A percentile compares a stretch with the other conserved stretches of the same genome.
Evolutionary conservation across 2,329 filamentous ascomycete species (phyloP).

Genomic region (Microdochium paspali): DNA sequence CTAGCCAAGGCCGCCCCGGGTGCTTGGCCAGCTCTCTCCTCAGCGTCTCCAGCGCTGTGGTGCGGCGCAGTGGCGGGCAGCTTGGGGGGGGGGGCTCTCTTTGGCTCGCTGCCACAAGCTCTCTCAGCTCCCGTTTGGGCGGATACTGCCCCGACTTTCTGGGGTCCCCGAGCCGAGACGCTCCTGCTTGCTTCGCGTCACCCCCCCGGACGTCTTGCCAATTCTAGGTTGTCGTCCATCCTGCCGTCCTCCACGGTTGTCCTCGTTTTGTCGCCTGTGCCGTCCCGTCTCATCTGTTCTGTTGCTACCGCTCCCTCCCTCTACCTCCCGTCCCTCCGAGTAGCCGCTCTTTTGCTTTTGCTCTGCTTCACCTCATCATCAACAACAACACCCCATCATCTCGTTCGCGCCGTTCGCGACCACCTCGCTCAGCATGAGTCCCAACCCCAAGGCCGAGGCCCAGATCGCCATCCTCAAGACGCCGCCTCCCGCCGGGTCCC

Average conservation of each 20-base stretch:
- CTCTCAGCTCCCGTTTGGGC: too few species aligned
- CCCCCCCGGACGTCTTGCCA: not conserved
- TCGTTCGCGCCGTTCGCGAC: not conserved
- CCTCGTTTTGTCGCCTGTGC: not conserved
- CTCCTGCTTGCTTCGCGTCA: too few species aligned
- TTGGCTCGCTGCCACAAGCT: not conserved
- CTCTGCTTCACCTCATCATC: not conserved
- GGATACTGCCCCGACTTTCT: not conserved
- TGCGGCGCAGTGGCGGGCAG: too few species aligned
- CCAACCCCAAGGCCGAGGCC: constrained; percentile 24
- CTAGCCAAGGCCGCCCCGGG: not conserved
- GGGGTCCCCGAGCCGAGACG: too few species aligned
- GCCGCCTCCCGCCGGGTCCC: constrained; percentile 62
- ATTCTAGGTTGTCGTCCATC: not conserved
- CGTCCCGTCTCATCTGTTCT: not conserved
- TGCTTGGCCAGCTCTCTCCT: not conserved
- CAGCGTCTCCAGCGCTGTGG: not conserved
- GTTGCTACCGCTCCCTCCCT: not conserved
- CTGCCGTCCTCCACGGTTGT: not conserved
- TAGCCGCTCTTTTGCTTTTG: not conserved
- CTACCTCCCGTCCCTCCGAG: not conserved
- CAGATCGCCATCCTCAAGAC: constrained; percentile 43
- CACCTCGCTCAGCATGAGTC: constrained; percentile 17
- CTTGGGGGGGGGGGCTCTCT: not conserved
- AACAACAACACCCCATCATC: not conserved